Base-by-base conservation (phyloP, 1,284 basidiomycete genomes). In the Volvariella volvacea region DNA sequence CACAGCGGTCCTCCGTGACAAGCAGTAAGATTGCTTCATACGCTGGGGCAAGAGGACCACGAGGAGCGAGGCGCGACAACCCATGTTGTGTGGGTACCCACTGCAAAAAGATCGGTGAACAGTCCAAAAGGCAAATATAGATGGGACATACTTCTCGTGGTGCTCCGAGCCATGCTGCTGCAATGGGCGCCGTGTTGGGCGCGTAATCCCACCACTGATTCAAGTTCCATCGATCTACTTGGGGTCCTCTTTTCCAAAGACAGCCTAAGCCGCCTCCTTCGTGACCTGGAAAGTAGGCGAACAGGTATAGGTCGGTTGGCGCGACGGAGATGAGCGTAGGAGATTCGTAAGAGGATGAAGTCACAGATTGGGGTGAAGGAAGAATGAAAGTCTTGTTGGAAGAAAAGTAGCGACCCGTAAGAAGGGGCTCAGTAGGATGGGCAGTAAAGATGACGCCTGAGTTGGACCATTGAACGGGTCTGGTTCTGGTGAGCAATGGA, bases 241-340 rank as follows among this genome's bases (percentile, higher is more conserved):
- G 72, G 8, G 58, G 43, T 3, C 70, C 74, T 41, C 73, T 70
- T 43, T 65, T 68, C 86, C 86, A 89, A 10, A 88, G 51, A 53
- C 84, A 87, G 3, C 71, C 78, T 22, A 74, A 57, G 4, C 83
- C 80, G 41, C 78, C 75, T 21, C 69, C 70, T 16, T 36, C 34
- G 22, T 62, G 64, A 25, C 78, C 68, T 9, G 85, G 81, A 55
- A 84, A 88, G 57, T 80, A 88, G 1, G 85, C 84, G 55, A 87
- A 88, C 2, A 89, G 56, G 74, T 75, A 81, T 37, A 73, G 67
- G 44, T 80, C 78, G 20, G 66, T 64, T 1, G 80, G 70, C 9
- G 78, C 75, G 19, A 77, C 67, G 6, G 74, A 71, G 42, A 89
- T 75, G 14, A 82, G 59, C 2, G 73, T 74, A 0, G 86, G 80